Evolutionary conservation across 345 rosid genomes (phyloP).

Genomic region (Eucalyptus erythrocorys): DNA sequence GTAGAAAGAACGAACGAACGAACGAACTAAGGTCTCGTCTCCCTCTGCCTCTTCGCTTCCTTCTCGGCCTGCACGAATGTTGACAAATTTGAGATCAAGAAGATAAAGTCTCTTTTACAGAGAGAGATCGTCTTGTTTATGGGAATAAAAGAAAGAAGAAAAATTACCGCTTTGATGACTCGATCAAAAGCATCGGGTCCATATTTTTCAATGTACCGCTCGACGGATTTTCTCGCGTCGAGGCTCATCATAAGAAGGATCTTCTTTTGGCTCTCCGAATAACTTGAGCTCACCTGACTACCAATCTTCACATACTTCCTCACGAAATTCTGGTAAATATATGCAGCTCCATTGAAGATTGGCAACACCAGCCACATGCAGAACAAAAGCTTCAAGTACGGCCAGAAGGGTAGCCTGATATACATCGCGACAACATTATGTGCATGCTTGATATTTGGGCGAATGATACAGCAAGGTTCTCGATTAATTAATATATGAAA

Average conservation of each 20-base stretch:
- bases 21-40: neutral
- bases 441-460: neutral
- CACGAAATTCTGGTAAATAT: slow-evolving; percentile 49
- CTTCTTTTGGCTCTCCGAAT: slow-evolving; percentile 52
- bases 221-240: slow-evolving; percentile 69
- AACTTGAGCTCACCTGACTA: slow-evolving; percentile 16
- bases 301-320: slow-evolving; percentile 59
- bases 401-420: slow-evolving; percentile 83
- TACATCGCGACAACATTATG: neutral
- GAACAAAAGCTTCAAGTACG: slow-evolving; percentile 57
- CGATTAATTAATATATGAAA: neutral
- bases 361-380: slow-evolving; percentile 91
- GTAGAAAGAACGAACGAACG: neutral
- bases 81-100: neutral
- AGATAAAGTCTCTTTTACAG: neutral
- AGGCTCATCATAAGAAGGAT: slow-evolving; percentile 88
- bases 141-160: neutral
- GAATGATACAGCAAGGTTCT: neutral
- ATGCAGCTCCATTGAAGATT: slow-evolving; percentile 80
- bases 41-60: slow-evolving; percentile 60
- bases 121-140: neutral
- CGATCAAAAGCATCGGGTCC: slow-evolving; percentile 80
- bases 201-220: slow-evolving; percentile 45
- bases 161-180: slow-evolving; percentile 63
- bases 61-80: slow-evolving; percentile 55